Conservation (phyloP, 306 rosid species). For the Sicyos edulis region DNA sequence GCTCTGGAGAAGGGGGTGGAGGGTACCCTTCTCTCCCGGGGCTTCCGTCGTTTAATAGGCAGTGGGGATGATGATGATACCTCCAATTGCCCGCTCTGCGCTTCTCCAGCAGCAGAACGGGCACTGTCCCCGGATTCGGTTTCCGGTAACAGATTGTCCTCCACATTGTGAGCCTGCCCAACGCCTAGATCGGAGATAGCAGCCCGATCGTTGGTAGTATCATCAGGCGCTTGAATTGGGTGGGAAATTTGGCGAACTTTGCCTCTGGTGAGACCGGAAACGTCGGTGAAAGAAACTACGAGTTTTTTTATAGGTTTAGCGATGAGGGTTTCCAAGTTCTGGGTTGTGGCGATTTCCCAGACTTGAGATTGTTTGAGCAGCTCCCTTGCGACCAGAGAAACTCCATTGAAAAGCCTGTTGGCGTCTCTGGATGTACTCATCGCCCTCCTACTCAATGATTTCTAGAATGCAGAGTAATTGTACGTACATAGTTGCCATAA, state of each 20-base stretch:
- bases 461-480: neutral
- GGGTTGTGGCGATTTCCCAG: constrained; percentile 29
- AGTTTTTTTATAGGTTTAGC: constrained; percentile 32
- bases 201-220: neutral
- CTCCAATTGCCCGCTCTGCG: constrained; percentile 7
- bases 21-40: constrained; percentile 52
- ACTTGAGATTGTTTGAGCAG: constrained; percentile 40
- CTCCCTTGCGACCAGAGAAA: constrained; percentile 66
- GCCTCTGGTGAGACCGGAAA: constrained; percentile 77
- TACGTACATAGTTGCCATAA: neutral
- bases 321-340: constrained; percentile 40
- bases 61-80: neutral
- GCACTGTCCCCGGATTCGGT: constrained; percentile 17
- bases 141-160: neutral
- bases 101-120: neutral
- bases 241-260: constrained; percentile 32
- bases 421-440: constrained; percentile 36
- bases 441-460: constrained; percentile 5
- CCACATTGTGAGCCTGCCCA: constrained; percentile 10
- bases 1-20: constrained; percentile 51
- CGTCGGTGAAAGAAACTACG: constrained; percentile 59
- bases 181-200: constrained; percentile 8
- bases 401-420: constrained; percentile 48
- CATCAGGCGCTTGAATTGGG: constrained; percentile 16
- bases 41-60: constrained; percentile 31